Percentiles rank a stretch among this genome's conserved stretches.
Conservation (phyloP, 202 grass and related monocot species). For the Tripidium arundinaceum region DNA sequence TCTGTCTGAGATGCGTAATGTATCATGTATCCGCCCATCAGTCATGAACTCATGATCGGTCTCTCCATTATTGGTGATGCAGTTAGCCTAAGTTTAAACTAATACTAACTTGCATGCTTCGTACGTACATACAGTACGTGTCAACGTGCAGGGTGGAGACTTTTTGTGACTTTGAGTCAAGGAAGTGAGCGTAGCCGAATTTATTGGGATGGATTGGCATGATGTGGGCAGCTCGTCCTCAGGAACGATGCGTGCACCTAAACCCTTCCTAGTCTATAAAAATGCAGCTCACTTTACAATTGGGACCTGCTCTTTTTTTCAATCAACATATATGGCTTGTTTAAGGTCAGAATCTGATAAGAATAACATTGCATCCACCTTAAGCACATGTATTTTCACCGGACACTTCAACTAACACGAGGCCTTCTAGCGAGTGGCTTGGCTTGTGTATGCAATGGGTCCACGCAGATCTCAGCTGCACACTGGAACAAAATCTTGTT, state of each 20-base stretch:
- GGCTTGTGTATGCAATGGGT: not conserved
- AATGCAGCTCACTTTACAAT: not conserved
- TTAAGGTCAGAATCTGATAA: not conserved
- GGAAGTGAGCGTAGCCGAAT: too few relatives aligned
- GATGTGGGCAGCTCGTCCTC: not conserved
- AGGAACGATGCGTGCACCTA: constrained; percentile 8
- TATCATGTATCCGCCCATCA: too few relatives aligned
- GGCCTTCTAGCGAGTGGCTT: not conserved
- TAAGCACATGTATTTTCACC: constrained; percentile 26
- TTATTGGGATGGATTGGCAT: not conserved
- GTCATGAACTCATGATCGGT: not conserved
- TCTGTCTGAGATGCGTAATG: too few relatives aligned
- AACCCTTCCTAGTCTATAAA: not conserved
- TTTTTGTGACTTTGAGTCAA: too few relatives aligned
- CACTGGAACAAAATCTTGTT: not conserved
- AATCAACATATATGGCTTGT: not conserved
- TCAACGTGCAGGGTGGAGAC: too few relatives aligned
- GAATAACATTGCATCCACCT: constrained; percentile 2
- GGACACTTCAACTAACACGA: constrained; percentile 26
- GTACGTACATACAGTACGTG: too few relatives aligned
- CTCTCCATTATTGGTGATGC: not conserved
- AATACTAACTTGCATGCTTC: too few relatives aligned
- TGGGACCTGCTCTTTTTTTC: not conserved
- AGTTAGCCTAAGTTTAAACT: not conserved
- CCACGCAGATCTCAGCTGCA: constrained; percentile 17